Base-by-base conservation (phyloP, 495 filamentous ascomycete species). In the Xylaria telfairii region DNA sequence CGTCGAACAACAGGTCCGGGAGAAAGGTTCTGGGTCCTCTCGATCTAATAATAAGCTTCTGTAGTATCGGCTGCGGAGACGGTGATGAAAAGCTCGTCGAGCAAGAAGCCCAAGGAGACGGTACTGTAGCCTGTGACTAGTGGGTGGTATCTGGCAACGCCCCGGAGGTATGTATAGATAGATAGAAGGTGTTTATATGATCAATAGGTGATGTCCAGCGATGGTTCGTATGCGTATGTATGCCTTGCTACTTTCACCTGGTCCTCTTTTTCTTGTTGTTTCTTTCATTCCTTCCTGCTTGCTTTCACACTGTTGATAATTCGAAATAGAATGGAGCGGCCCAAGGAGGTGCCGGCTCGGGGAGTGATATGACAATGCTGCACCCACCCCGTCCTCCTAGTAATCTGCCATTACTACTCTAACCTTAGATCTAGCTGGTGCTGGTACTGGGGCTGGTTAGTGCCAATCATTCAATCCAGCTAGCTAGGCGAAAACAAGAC, bases 401-500 rank as follows among this genome's bases (percentile, higher is more conserved):
- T 68, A 68, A 68, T 68, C 51, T 42, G 65, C 26, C 60, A 68
- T 53, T 68, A 68, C 53, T 59, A 39, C 24, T 15, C 59, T 62
- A 53, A 44, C 19, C 34, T 26, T 60, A 53, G 65, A 57, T 57
- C 60, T 65, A 12, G 60, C 34, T 65, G 47, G 37, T 65, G 32
- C 26, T 44, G 46, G 41, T 24, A 26, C 49, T 63, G 24, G 37
- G 42, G 37, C 21, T 41, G 32, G 37, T 41, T 62, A 42, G 37
- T 62, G 59, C 59, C 24, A 42, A 21, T 46, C 12, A 51, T 44
- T 37, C 44, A 61, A 32, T 5, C 34, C 17, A 57, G 47, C 32
- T 57, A 57, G 47, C 32, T 57, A 65, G 68, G 59, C 67, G 57
- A 63, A 54, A 57, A 44, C 19, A 7, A 65, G 49, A 49, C 47